Base-by-base conservation (phyloP, 2,329 filamentous ascomycete species). In the Trichoderma breve region DNA sequence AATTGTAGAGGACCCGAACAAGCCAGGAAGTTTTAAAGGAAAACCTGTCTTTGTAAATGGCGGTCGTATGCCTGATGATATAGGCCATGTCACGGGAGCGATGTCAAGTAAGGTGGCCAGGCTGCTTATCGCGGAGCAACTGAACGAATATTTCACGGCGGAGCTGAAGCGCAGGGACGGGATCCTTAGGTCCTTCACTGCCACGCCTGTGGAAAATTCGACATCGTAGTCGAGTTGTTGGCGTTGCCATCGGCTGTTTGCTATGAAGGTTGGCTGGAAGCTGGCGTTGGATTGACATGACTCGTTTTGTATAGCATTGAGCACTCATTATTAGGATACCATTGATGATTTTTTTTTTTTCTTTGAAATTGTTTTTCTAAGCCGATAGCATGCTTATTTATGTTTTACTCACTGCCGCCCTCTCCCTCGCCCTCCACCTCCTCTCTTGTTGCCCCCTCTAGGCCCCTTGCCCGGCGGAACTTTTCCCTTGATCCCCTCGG, bases 401-500 rank as follows among this genome's bases (percentile, higher is more conserved):
- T 28, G 9, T 24, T 11, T 11, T 7, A 1, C 74, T 64, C 78
- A 73, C 60, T 79, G 73, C 28, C 78, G 76, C 15, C 80, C 78
- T 66, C 81, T 73, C 4, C 80, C 76, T 61, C 83, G 80, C 4
- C 80, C 76, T 57, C 83, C 80, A 71, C 80, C 78, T 67, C 81
- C 43, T 73, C 83, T 80, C 72, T 82, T 79, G 73, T 84, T 76
- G 62, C 83, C 81, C 65, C 82, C 79, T 73, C 84, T 75, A 75
- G 84, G 74, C 72, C 83, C 81, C 85, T 88, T 86, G 78, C 87
- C 82, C 78, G 80, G 77, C 24, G 87, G 87, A 47, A 82, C 77
- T 70, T 81, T 81, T 32, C 83, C 82, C 74, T 85, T 86, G 28
- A 92, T 83, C 0, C 82, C 84, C 61, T 85, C 83, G 67, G 92